Evolutionary conservation across 495 filamentous ascomycete genomes (phyloP), one percentile per base, ranked within the genome.

Genomic region (Hypoxylon cercidicola): DNA sequence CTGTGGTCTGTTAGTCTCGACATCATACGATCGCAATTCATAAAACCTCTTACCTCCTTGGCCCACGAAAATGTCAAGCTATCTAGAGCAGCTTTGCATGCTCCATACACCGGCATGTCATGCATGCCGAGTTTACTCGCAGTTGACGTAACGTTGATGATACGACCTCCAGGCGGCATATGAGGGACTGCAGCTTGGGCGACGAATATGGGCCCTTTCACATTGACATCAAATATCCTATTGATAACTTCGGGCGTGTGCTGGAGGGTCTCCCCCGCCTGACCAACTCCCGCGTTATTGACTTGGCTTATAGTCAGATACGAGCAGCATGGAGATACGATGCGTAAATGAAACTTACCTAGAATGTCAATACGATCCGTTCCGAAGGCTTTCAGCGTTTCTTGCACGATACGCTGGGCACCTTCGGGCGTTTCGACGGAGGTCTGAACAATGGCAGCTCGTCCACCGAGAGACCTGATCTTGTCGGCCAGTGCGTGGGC

Each of bases 111-210:
- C n/a, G 60, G 11, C 15, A 58, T 23, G 1, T 28, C 46, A 1
- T 40, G 4, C 16, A 28, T 51, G 2, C 61, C 47, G 10, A 66
- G 37, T 44, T 64, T 66, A 6, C 81, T 77, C 8, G 72, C 74
- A 11, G 78, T 72, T 3, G 74, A 75, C 9, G 75, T 74, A 10
- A 79, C 67, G 49, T 79, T 77, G 55, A 81, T 72, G 43, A 80
- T 78, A 8, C 79, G 75, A 4, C 79, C 77, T 3, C 75, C 77
- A 4, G 56, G 71, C 1, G 74, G 68, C 70, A 80, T 74, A 12
- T 74, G 44, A 11, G 28, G 11, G 10, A 68, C 34, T 10, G 67
- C 62, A 5, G 75, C 72, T 49, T 79, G 78, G 6, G 72, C 71
- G 41, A 77, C 54, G 66, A 75, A 79, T 21, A 80, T 35, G 6